Evolutionary conservation across 129 eudicot species (phyloP).

Genomic region (Escallonia rubra): DNA sequence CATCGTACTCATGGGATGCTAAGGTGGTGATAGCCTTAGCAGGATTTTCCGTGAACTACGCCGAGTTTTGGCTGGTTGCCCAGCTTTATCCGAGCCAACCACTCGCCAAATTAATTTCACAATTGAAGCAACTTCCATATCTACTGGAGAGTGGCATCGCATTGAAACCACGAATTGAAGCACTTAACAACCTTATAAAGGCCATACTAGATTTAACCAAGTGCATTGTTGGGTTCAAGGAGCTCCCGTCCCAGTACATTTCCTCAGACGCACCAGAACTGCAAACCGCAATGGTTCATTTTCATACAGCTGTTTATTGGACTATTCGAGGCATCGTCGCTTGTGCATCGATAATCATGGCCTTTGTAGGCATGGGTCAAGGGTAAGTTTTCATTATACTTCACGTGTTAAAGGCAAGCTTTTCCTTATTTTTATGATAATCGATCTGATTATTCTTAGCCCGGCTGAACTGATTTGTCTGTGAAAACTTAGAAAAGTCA

Average conservation of each 20-base stretch:
- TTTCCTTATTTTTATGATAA: too few species aligned
- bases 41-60: conserved; percentile 58
- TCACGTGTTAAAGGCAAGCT: too few species aligned
- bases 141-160: conserved; percentile 36
- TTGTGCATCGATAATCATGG: conserved; percentile 54
- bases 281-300: conserved; percentile 44
- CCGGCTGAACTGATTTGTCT: too few species aligned
- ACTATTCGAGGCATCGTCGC: conserved; percentile 62
- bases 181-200: conserved; percentile 44
- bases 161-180: conserved; percentile 43
- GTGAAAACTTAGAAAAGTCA: too few species aligned
- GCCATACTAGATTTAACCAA: conserved; percentile 58
- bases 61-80: conserved; percentile 67
- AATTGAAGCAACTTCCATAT: conserved; percentile 56
- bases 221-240: conserved; percentile 64
- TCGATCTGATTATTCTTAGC: too few species aligned
- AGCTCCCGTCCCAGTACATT: conserved; percentile 53
- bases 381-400: conserved; percentile 39
- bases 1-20: conserved; percentile 64
- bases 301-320: conserved; percentile 74
- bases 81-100: conserved; percentile 52
- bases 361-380: conserved; percentile 64
- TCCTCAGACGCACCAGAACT: conserved; percentile 43
- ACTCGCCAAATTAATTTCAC: conserved; percentile 60
- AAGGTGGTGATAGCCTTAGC: conserved; percentile 61